Percentiles rank a stretch among this genome's conserved stretches.
phyloP scores from a whole-genome alignment of 306 rosid species.

The Cicer yamashitae region DNA sequence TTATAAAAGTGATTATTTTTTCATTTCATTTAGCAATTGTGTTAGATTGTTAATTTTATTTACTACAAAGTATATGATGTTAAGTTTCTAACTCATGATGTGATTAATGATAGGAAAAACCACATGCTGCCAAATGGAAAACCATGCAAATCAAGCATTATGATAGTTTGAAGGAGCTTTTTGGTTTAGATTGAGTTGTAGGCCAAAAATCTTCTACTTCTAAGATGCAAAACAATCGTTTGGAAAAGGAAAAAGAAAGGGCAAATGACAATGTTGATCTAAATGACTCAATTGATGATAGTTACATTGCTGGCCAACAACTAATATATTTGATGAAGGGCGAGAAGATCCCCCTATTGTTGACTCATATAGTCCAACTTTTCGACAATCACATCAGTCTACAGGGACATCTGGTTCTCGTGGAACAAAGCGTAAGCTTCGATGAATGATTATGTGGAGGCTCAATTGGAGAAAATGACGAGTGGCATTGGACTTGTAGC shows the following conservation, averaged over 20 bases:
- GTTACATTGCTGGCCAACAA: neutral
- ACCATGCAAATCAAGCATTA: neutral
- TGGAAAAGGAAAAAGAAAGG: neutral
- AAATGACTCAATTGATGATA: neutral
- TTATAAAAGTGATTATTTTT: neutral
- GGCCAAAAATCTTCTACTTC: neutral
- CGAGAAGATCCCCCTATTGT: neutral
- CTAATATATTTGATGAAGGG: no score
- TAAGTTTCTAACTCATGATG: neutral
- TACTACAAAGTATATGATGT: neutral
- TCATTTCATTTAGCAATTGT: neutral
- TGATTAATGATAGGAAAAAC: neutral
- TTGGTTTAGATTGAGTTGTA: neutral
- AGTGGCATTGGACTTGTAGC: neutral
- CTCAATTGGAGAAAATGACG: neutral
- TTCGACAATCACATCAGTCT: neutral
- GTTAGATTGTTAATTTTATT: neutral
- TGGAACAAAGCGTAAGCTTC: neutral
- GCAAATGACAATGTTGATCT: neutral
- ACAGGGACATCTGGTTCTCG: neutral
- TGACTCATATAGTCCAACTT: neutral
- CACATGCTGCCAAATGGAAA: neutral
- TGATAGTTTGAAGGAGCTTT: neutral
- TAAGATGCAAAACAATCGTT: neutral
- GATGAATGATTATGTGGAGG: neutral